Evolutionary conservation across 2,329 filamentous ascomycete species (phyloP).

Genomic region (Podosphaera aphanis): DNA sequence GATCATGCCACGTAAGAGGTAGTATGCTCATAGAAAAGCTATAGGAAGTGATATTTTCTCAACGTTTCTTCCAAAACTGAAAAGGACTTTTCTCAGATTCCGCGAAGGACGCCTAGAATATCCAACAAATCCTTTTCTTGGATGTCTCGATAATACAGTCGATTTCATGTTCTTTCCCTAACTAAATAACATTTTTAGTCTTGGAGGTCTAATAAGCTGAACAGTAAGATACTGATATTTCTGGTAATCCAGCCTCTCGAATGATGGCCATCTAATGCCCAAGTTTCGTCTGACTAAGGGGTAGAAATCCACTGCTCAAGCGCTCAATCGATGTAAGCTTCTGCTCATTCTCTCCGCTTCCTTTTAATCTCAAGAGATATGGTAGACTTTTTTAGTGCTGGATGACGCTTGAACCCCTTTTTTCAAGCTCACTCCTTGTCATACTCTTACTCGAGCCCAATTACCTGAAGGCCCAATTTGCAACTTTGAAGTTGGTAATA

Average conservation of each 20-base stretch:
- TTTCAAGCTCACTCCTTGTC: neutral
- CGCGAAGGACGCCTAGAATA: neutral
- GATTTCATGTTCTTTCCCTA: neutral
- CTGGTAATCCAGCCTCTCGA: neutral
- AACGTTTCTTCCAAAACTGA: no score
- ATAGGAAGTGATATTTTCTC: no score
- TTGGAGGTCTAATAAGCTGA: neutral
- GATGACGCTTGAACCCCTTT: neutral
- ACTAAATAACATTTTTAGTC: neutral
- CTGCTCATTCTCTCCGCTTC: no score
- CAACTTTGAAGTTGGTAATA: neutral
- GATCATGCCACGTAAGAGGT: no score
- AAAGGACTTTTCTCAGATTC: neutral
- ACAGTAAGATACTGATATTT: neutral
- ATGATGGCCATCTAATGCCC: neutral
- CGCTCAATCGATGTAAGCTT: no score
- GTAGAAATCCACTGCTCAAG: neutral
- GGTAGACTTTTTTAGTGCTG: neutral
- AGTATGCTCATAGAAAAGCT: no score
- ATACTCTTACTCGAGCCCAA: neutral
- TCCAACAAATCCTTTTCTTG: no score
- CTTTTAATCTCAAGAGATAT: neutral
- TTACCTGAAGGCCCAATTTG: neutral
- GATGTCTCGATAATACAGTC: neutral
- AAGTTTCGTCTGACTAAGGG: neutral